phyloP scores from a whole-genome alignment of 768 basidiomycete genomes.

The Galerina marginata region DNA sequence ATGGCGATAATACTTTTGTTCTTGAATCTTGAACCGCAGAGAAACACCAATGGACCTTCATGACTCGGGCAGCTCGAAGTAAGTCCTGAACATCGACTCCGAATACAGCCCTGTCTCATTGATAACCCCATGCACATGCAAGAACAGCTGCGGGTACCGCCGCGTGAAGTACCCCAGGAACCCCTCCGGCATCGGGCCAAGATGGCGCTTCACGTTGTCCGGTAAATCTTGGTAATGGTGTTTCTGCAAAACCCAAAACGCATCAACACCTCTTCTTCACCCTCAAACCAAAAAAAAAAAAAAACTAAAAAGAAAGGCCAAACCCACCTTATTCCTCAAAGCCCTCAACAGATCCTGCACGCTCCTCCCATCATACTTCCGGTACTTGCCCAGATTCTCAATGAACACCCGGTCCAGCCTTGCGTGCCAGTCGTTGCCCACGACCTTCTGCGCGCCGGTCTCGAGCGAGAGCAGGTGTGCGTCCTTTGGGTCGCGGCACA shows the following conservation, averaged over 20 bases:
- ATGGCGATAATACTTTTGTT: neutral
- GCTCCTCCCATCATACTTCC: slow-evolving; percentile 92
- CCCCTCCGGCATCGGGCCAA: slow-evolving; percentile 92
- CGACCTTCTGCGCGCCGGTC: slow-evolving; percentile 65
- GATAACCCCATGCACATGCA: slow-evolving; percentile 91
- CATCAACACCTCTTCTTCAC: slow-evolving; percentile 4
- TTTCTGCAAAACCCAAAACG: slow-evolving; percentile 59
- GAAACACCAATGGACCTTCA: neutral
- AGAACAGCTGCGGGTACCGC: slow-evolving; percentile 89
- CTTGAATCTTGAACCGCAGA: neutral
- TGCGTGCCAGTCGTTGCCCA: slow-evolving; percentile 90
- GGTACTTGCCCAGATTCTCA: slow-evolving; percentile 94
- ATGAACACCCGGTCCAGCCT: slow-evolving; percentile 88
- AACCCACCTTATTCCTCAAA: slow-evolving; percentile 88
- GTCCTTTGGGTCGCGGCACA: slow-evolving; percentile 92
- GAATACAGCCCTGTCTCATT: slow-evolving; percentile 68
- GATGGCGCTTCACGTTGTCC: slow-evolving; percentile 84
- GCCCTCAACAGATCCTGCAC: slow-evolving; percentile 94
- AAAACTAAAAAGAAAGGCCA: neutral
- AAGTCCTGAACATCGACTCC: slow-evolving; percentile 91
- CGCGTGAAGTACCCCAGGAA: slow-evolving; percentile 93
- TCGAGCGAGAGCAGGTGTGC: slow-evolving; percentile 78
- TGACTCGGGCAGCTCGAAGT: slow-evolving; percentile 73
- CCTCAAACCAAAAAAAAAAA: neutral
- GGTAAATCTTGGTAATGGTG: slow-evolving; percentile 98